Evolutionary conservation across 2,329 filamentous ascomycete genomes (phyloP).

Genomic region (Colletotrichum sp.): DNA sequence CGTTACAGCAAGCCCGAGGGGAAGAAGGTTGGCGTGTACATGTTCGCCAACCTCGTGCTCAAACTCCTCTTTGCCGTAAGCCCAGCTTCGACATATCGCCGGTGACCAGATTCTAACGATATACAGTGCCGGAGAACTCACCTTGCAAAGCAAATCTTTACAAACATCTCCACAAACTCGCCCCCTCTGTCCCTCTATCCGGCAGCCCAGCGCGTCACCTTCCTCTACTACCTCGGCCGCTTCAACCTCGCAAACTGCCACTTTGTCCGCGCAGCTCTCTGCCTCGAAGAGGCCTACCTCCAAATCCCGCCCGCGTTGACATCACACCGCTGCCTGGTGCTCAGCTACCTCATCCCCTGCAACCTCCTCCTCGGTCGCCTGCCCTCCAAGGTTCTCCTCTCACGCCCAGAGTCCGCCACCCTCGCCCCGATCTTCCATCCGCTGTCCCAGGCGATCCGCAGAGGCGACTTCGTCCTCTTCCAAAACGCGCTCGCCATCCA

Average conservation of each 20-base stretch:
- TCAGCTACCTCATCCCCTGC: conserved; percentile 81
- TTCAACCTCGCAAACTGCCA: conserved; percentile 88
- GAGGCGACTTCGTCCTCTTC: conserved; percentile 77
- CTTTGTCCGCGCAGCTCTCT: conserved; percentile 77
- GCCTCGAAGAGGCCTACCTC: conserved; percentile 79
- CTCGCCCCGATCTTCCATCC: conserved; percentile 73
- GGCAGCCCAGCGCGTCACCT: conserved; percentile 86
- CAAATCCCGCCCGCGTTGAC: conserved; percentile 67
- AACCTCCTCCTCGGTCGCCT: conserved; percentile 88
- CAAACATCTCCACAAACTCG: conserved; percentile 83
- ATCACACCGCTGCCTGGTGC: conserved; percentile 78
- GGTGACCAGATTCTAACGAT: background rate
- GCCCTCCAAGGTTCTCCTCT: conserved; percentile 70
- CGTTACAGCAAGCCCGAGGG: conserved; percentile 75
- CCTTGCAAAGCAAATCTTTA: conserved; percentile 86
- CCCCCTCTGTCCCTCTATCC: conserved; percentile 84
- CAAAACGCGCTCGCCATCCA: conserved; percentile 69
- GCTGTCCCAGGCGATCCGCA: conserved; percentile 73
- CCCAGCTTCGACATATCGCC: conserved; percentile 10
- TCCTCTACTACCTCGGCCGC: conserved; percentile 91
- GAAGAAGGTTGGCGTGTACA: conserved; percentile 87
- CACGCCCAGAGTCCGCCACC: conserved; percentile 70
- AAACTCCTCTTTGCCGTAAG: conserved; percentile 83
- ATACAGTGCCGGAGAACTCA: conserved; percentile 79
- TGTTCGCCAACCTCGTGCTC: conserved; percentile 88